Evolutionary conservation across 169 alveolate genomes (phyloP), one percentile per base, ranked within the genome.

Genomic region (Toxoplasma gondii): DNA sequence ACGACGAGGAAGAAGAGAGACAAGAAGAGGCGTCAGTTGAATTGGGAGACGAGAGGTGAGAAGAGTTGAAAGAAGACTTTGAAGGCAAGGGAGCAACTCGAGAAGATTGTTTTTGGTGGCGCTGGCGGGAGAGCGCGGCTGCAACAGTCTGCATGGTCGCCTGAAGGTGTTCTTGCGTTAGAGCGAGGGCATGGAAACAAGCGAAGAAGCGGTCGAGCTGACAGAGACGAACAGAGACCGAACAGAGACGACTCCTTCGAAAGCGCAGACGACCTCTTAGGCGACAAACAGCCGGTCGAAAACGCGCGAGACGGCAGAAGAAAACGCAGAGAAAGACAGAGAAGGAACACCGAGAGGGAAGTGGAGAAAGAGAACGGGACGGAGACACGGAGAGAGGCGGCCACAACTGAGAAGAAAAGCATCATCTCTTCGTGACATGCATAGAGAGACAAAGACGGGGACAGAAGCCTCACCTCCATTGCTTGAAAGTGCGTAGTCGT

Each of bases 401-500:
- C 36, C 31, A 22, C 12, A 16, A 24, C 16, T 16, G 9, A 34
- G 29, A 22, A n/a, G 82, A 69, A 34, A 69, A 12, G 38, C 41
- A 24, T n/a, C 38, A 22, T 29, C 38, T 5, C 12, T 12, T 5
- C 31, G 82, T 12, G 82, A 7, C 82, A 34, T 69, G 31, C 36
- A 69, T 7, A 7, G 82, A 24, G 38, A 69, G 38, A 19, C 67
- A 53, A 9, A 53, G 67, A 53, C n/a, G n/a, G n/a, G 19, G 92
- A 41, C 16, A 84, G n/a, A 27, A 36, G 91, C 12, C 93, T 74
- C 58, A 87, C 95, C 43, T 80, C 70, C 38, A 88, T 87, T 0
- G 92, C 93, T 43, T 93, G 93, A 91, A 88, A 88, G 78, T 84
- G 90, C 49, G 91, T 88, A 43, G 93, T 87, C 39, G 95, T 67